These are phyloP conservation scores for Pezicula radicicola DNA, from an alignment of 2,329 filamentous ascomycete genomes.

Conservation along the genomic window DNA sequence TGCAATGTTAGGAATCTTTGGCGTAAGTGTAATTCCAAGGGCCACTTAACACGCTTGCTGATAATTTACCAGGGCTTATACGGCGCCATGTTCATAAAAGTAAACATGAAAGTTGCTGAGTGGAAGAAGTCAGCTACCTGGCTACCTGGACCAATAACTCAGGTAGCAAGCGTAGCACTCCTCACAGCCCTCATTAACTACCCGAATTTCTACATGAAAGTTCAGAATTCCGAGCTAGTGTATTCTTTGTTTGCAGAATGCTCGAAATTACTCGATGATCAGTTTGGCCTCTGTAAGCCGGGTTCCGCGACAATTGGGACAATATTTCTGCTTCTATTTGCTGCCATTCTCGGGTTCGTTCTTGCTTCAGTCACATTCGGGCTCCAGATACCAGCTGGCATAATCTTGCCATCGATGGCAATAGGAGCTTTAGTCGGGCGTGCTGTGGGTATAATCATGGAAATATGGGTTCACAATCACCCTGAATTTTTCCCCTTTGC, in stretches of 20 bases:
- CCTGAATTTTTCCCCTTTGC: conserved; percentile 75
- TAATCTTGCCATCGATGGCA: conserved; percentile 93
- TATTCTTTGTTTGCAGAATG: conserved; percentile 92
- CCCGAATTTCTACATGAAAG: conserved; percentile 93
- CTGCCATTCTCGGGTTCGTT: conserved; percentile 78
- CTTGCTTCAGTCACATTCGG: conserved; percentile 89
- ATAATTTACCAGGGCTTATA: conserved; percentile 65
- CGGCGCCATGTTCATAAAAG: conserved; percentile 89
- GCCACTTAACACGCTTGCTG: no score
- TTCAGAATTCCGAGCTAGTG: conserved; percentile 87
- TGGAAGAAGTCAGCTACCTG: conserved; percentile 69
- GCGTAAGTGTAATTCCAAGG: conserved; percentile 42
- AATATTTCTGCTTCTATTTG: conserved; percentile 78
- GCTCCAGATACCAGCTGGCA: conserved; percentile 89
- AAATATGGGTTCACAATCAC: conserved; percentile 80
- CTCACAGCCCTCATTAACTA: conserved; percentile 90
- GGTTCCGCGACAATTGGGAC: conserved; percentile 79
- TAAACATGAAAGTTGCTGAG: conserved; percentile 82
- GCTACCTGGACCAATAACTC: conserved; percentile 70
- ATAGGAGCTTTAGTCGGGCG: conserved; percentile 90
- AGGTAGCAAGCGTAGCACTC: conserved; percentile 77
- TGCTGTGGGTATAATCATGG: conserved; percentile 83
- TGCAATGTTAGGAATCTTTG: conserved; percentile 78
- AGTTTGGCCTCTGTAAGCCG: conserved; percentile 85
- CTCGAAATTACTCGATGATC: conserved; percentile 75